Base-by-base conservation (phyloP, 23 red algal species). In the Gracilaria gracilis region DNA sequence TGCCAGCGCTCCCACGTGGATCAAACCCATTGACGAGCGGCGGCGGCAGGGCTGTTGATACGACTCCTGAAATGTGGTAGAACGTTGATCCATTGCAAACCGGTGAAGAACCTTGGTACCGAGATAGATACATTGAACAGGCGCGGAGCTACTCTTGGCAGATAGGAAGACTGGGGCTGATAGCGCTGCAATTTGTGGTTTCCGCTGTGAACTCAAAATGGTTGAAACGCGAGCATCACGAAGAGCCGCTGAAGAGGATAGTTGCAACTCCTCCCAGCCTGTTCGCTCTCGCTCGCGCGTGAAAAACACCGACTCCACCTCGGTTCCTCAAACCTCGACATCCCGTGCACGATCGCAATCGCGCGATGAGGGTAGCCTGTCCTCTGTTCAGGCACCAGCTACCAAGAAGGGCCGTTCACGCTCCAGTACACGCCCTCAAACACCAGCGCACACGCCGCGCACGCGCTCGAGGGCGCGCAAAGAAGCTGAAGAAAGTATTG, bases 161-260 rank as follows among this genome's bases (percentile, higher is more conserved):
- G n/a, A n/a, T n/a, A n/a, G n/a, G n/a, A n/a, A n/a, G n/a, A n/a
- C n/a, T n/a, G n/a, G n/a, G n/a, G n/a, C n/a, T n/a, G n/a, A n/a
- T n/a, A n/a, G n/a, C n/a, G n/a, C n/a, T n/a, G n/a, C n/a, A n/a
- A n/a, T n/a, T n/a, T n/a, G n/a, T n/a, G n/a, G n/a, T n/a, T n/a
- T n/a, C n/a, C n/a, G n/a, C n/a, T n/a, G n/a, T n/a, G n/a, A n/a
- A n/a, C 34, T 48, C 23, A 32, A 28, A 1, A 77, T 77, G 72
- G 72, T 77, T 6, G 72, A 77, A 42, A 77, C 72, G 21, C 72
- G 72, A 28, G 72, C 72, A 7, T 77, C 72, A 46, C 72, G 72
- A 25, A 40, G 72, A 16, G 72, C 72, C 3, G 72, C 72, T 25
- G 72, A 77, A 50, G 72, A 77, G 72, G 39, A 77, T 31, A 50